Percentiles rank a stretch among this genome's conserved stretches.
Conservation (phyloP, 2,329 filamentous ascomycete species). For the Aspergillus fijiensis region DNA sequence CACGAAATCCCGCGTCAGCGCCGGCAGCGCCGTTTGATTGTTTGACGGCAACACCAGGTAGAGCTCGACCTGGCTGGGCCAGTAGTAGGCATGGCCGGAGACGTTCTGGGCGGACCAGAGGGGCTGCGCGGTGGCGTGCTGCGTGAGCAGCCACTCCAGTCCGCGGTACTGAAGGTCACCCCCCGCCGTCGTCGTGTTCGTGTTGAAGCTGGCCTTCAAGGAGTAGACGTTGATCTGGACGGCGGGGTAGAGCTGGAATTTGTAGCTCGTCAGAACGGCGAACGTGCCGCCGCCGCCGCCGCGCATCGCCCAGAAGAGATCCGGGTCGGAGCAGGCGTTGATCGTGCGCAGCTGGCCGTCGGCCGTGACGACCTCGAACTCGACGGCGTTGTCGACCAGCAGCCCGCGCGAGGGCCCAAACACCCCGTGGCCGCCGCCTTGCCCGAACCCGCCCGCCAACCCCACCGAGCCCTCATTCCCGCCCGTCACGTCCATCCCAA, state of each 20-base stretch:
- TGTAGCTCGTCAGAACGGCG: slow-evolving; percentile 11
- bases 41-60: background rate
- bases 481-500: slow-evolving; percentile 12
- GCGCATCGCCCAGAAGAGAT: slow-evolving; percentile 53
- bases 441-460: slow-evolving; percentile 47
- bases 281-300: slow-evolving; percentile 42
- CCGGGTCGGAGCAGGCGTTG: slow-evolving; percentile 43
- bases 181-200: background rate
- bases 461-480: slow-evolving; percentile 44
- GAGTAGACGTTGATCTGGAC: background rate
- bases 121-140: background rate
- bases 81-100: background rate
- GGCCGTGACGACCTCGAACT: slow-evolving; percentile 50
- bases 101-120: background rate
- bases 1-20: background rate
- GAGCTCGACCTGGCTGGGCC: background rate
- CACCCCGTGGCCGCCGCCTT: slow-evolving; percentile 56
- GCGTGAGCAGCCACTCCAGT: background rate
- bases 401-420: slow-evolving; percentile 47
- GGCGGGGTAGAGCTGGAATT: background rate
- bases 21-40: background rate
- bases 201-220: background rate
- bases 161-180: background rate
- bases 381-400: slow-evolving; percentile 52
- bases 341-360: slow-evolving; percentile 48